Conservation (phyloP, 1,139 yeast species). For the Taphrina populina region DNA sequence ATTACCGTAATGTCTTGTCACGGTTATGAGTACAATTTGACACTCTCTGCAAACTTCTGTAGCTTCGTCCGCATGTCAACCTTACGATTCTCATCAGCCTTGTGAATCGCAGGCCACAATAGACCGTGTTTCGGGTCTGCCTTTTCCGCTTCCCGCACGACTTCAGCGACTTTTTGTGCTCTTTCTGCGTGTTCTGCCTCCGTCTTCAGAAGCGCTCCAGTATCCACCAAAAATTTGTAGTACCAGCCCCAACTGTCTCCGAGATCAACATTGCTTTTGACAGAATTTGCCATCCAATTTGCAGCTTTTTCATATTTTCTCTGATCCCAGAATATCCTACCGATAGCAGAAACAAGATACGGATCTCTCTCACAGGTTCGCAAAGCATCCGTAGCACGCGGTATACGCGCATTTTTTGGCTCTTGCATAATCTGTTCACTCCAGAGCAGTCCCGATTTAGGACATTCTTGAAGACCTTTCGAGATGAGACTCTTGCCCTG, state of each 20-base stretch:
- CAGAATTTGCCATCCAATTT: conserved; percentile 74
- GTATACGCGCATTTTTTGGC: conserved; percentile 56
- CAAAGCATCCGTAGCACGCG: conserved; percentile 70
- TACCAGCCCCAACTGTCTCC: conserved; percentile 84
- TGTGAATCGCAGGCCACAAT: conserved; percentile 26
- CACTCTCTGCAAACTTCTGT: conserved; percentile 13
- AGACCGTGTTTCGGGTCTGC: conserved; percentile 31
- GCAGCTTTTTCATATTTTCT: conserved; percentile 65
- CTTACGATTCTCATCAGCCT: conserved; percentile 10
- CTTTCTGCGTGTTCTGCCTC: conserved; percentile 6
- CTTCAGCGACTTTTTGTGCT: conserved; percentile 3
- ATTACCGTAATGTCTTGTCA: too few relatives aligned
- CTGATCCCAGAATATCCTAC: conserved; percentile 65
- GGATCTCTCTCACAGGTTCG: conserved; percentile 63
- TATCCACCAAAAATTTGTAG: conserved; percentile 47
- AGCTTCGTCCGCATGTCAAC: conserved; percentile 1
- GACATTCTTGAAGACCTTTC: conserved; percentile 61
- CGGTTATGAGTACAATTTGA: too few relatives aligned
- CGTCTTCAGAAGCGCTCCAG: not conserved
- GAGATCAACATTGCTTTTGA: conserved; percentile 54
- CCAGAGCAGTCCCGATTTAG: conserved; percentile 64
- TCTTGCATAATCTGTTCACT: conserved; percentile 56
- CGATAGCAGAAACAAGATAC: conserved; percentile 61
- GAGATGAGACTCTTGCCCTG: conserved; percentile 61
- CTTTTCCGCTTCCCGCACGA: conserved; percentile 15